These are phyloP conservation scores for Colletotrichum viniferum DNA, from an alignment of 2,329 filamentous ascomycete genomes.

Conservation along the genomic window DNA sequence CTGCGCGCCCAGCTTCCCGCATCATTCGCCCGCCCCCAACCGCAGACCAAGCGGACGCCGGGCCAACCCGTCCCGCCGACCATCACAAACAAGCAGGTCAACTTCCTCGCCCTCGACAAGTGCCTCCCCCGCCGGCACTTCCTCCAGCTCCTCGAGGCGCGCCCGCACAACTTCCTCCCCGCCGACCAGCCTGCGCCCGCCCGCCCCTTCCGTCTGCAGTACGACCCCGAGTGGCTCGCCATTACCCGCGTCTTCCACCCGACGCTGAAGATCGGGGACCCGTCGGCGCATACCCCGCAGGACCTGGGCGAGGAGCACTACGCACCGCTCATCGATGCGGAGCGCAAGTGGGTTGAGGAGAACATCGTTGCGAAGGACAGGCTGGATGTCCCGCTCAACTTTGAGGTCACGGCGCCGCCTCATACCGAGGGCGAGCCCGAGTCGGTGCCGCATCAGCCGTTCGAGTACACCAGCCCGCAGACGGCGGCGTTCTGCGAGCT, in stretches of 20 bases:
- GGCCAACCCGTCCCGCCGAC: conserved; percentile 69
- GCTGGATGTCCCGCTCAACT: conserved; percentile 78
- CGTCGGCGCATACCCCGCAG: conserved; percentile 52
- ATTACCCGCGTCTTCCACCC: conserved; percentile 83
- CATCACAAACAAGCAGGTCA: conserved; percentile 79
- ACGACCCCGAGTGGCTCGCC: conserved; percentile 95
- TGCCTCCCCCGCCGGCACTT: conserved; percentile 81
- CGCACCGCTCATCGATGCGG: conserved; percentile 66
- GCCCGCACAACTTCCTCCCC: conserved; percentile 34
- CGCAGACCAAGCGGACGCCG: conserved; percentile 43
- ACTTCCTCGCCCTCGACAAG: conserved; percentile 92
- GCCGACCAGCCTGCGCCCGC: conserved; percentile 23
- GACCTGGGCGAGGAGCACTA: conserved; percentile 76
- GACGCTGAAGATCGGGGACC: conserved; percentile 68
- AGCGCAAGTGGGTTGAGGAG: conserved; percentile 80
- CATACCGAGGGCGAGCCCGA: conserved; percentile 65
- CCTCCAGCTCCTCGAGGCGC: conserved; percentile 76
- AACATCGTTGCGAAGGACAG: conserved; percentile 68
- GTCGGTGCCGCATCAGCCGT: conserved; percentile 65
- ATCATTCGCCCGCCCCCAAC: conserved; percentile 62
- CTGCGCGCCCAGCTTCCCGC: conserved; percentile 77
- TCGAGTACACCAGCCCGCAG: conserved; percentile 87
- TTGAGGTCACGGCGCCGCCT: conserved; percentile 74
- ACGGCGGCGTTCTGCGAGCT: conserved; percentile 82
- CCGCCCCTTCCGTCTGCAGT: conserved; percentile 67